Evolutionary conservation across 2,329 filamentous ascomycete genomes (phyloP).

Genomic region (Botrytis elliptica): DNA sequence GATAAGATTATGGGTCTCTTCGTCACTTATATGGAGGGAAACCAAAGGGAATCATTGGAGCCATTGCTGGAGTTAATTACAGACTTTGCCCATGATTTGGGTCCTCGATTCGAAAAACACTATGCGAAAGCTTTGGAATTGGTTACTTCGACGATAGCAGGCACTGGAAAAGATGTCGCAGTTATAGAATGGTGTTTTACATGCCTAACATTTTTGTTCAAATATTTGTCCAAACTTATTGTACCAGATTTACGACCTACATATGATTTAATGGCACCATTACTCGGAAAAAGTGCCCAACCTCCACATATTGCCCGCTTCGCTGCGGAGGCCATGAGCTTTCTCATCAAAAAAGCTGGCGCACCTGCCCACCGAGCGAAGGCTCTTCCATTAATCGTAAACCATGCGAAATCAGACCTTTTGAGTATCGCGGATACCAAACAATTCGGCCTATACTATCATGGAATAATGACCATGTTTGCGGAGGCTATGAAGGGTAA

Average conservation of each 20-base stretch:
- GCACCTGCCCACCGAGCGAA: slow-evolving; percentile 72
- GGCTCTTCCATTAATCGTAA: slow-evolving; percentile 68
- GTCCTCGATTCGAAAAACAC: slow-evolving; percentile 81
- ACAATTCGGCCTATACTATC: slow-evolving; percentile 69
- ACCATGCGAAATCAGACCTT: slow-evolving; percentile 70
- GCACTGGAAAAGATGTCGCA: slow-evolving; percentile 72
- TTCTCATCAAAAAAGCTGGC: slow-evolving; percentile 85
- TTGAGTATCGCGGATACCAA: slow-evolving; percentile 51
- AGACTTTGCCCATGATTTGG: slow-evolving; percentile 92
- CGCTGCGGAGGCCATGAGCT: slow-evolving; percentile 91
- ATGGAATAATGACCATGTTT: slow-evolving; percentile 90
- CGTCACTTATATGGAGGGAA: slow-evolving; percentile 70
- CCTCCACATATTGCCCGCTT: slow-evolving; percentile 88
- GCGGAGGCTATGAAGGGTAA: slow-evolving; percentile 74
- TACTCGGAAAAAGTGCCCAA: slow-evolving; percentile 79
- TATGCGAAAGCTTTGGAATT: slow-evolving; percentile 74
- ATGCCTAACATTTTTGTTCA: slow-evolving; percentile 92
- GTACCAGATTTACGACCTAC: slow-evolving; percentile 83
- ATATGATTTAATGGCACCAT: slow-evolving; percentile 76
- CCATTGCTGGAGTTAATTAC: slow-evolving; percentile 84
- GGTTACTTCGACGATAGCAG: slow-evolving; percentile 73
- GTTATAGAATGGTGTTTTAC: slow-evolving; percentile 99
- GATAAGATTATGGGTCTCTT: slow-evolving; percentile 78
- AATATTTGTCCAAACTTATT: slow-evolving; percentile 86
- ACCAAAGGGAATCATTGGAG: slow-evolving; percentile 78